Conservation (phyloP, 2,329 filamentous ascomycete species). For the Pezicula radicicola region DNA sequence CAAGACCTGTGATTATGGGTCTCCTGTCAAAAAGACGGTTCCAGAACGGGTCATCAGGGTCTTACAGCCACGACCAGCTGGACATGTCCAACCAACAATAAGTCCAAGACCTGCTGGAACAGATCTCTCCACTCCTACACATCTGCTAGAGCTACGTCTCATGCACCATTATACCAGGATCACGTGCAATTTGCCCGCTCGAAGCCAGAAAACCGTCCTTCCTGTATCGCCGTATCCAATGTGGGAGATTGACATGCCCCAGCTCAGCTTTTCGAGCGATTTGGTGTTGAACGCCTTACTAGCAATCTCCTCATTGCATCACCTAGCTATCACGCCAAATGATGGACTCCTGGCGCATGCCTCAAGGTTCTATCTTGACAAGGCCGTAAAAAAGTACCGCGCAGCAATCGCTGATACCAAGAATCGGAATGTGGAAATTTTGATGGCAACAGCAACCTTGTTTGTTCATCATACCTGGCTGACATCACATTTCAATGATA, state of each 20-base stretch:
- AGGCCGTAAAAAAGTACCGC: conserved; percentile 8
- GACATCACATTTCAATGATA: conserved; percentile 1
- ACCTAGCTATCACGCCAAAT: conserved; percentile 5
- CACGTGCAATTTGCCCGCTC: not conserved
- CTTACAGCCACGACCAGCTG: not conserved
- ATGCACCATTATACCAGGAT: conserved; percentile 1
- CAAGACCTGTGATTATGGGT: not conserved
- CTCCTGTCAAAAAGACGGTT: not conserved
- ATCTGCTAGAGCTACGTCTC: not conserved
- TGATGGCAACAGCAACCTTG: conserved; percentile 11
- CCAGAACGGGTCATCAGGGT: not conserved
- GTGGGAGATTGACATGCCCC: conserved; percentile 14
- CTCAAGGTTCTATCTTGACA: conserved; percentile 10
- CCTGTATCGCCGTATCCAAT: not conserved
- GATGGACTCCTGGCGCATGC: conserved; percentile 4
- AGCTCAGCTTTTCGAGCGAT: conserved; percentile 12
- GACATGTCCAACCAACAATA: not conserved
- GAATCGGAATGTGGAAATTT: conserved; percentile 1
- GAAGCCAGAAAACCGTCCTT: not conserved
- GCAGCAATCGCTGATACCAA: conserved; percentile 4
- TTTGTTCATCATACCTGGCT: conserved; percentile 15
- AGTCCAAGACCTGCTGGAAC: not conserved
- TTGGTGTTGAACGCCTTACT: conserved; percentile 13
- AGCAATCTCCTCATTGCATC: conserved; percentile 10
- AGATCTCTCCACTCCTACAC: not conserved